These are phyloP conservation scores for Knufia fluminis DNA, from an alignment of 2,329 filamentous ascomycete species.

Conservation along the genomic window DNA sequence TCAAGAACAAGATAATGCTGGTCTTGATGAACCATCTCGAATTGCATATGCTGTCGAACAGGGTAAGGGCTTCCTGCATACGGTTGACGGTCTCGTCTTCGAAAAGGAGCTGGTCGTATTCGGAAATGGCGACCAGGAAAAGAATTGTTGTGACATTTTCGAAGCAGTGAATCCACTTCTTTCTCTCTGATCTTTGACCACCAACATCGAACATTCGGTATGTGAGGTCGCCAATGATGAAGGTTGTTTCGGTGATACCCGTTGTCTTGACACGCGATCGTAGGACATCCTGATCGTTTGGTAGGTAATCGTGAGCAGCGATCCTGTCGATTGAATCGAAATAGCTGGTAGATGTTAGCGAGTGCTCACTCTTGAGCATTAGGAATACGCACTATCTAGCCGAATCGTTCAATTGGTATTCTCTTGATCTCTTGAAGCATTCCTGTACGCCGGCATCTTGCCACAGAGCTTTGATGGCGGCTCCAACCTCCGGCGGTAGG, in stretches of 20 bases:
- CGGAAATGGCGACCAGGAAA: slow-evolving; percentile 92
- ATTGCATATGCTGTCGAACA: slow-evolving; percentile 66
- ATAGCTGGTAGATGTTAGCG: slow-evolving; percentile 55
- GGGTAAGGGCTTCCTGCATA: slow-evolving; percentile 62
- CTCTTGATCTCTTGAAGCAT: slow-evolving; percentile 89
- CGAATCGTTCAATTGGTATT: slow-evolving; percentile 94
- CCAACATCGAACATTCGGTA: slow-evolving; percentile 98
- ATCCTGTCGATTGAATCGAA: slow-evolving; percentile 93
- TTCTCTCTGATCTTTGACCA: slow-evolving; percentile 88
- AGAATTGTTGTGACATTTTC: slow-evolving; percentile 96
- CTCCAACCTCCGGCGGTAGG: slow-evolving; percentile 86
- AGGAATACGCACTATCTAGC: slow-evolving; percentile 73
- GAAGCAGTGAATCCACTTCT: slow-evolving; percentile 99
- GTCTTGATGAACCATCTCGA: slow-evolving; percentile 65
- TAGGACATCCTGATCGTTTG: slow-evolving; percentile 89
- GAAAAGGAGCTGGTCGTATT: slow-evolving; percentile 92
- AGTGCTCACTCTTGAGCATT: slow-evolving; percentile 4
- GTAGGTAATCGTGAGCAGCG: slow-evolving; percentile 82
- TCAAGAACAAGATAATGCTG: slow-evolving; percentile 63
- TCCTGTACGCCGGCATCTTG: slow-evolving; percentile 86
- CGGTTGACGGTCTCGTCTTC: slow-evolving; percentile 87
- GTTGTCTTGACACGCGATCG: slow-evolving; percentile 96
- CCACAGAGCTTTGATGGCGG: slow-evolving; percentile 86
- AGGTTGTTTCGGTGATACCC: slow-evolving; percentile 92
- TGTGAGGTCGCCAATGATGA: slow-evolving; percentile 87